phyloP scores from a whole-genome alignment of 2,329 filamentous ascomycete species.

The Pyricularia grisea region DNA sequence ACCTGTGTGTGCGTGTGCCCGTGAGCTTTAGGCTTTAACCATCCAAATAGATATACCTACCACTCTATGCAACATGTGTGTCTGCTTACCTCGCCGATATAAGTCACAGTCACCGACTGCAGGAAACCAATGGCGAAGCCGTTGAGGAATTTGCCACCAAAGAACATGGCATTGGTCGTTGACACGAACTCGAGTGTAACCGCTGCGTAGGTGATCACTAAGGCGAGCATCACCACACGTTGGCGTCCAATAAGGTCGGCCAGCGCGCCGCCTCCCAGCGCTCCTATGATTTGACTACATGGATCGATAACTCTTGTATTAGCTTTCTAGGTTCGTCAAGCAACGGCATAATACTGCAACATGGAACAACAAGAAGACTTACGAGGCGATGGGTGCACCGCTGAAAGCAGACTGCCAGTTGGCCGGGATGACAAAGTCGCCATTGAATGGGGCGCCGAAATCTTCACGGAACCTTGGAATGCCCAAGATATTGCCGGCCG shows the following conservation, averaged over 20 bases:
- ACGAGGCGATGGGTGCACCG: slow-evolving; percentile 23
- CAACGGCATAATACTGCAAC: not conserved
- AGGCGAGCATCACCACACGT: slow-evolving; percentile 17
- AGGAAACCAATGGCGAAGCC: slow-evolving; percentile 19
- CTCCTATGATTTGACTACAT: slow-evolving; percentile 15
- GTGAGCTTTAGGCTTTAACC: too few relatives aligned
- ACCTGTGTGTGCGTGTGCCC: slow-evolving; percentile 9
- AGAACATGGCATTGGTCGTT: slow-evolving; percentile 25
- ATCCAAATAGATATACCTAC: not conserved
- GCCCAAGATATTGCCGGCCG: slow-evolving; percentile 24
- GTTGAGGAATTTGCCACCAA: slow-evolving; percentile 27
- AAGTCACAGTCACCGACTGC: slow-evolving; percentile 8
- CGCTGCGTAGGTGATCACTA: slow-evolving; percentile 21
- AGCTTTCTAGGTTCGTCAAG: not conserved
- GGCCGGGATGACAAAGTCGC: slow-evolving; percentile 24
- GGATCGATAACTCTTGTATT: not conserved
- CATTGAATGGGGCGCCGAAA: slow-evolving; percentile 25
- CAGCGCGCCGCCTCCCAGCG: slow-evolving; percentile 19
- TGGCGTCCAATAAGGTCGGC: slow-evolving; percentile 24
- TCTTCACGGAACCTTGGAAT: slow-evolving; percentile 30
- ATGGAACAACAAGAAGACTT: not conserved
- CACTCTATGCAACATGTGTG: not conserved
- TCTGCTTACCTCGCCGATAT: slow-evolving; percentile 11
- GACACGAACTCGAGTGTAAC: slow-evolving; percentile 25
- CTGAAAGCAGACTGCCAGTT: slow-evolving; percentile 27